phyloP scores from a whole-genome alignment of 495 filamentous ascomycete genomes.

The Letharia lupina region DNA sequence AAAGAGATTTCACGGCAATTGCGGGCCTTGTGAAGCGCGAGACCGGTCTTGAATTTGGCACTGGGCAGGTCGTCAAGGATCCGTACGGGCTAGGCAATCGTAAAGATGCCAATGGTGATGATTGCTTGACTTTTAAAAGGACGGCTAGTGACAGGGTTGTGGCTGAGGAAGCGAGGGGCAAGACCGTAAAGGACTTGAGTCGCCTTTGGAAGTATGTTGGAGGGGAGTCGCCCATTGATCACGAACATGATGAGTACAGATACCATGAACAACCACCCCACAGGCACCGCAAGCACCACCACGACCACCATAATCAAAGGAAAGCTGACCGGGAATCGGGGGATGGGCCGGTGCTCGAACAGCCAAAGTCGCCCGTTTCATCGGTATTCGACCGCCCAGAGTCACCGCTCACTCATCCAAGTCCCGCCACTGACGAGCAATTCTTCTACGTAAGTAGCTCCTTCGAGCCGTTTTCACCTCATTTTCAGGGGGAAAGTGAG shows the following conservation, averaged over 20 bases:
- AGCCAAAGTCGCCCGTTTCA: no score
- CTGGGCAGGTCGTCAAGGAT: slow-evolving; percentile 14
- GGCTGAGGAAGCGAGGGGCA: slow-evolving; percentile 22
- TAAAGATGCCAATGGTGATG: not conserved
- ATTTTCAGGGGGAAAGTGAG: not conserved
- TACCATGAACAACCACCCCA: no score
- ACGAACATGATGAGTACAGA: no score
- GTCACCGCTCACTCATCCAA: not conserved
- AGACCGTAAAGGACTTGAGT: slow-evolving; percentile 56
- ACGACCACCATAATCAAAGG: not conserved
- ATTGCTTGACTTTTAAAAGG: slow-evolving; percentile 9
- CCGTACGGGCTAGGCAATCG: not conserved
- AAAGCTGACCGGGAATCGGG: not conserved
- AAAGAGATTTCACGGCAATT: slow-evolving; percentile 7
- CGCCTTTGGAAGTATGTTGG: slow-evolving; percentile 61
- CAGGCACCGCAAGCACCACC: not conserved
- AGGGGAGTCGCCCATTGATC: slow-evolving; percentile 30
- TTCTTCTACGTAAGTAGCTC: not conserved
- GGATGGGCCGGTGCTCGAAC: not conserved
- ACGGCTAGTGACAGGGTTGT: slow-evolving; percentile 16
- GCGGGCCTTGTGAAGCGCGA: slow-evolving; percentile 11
- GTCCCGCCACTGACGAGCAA: not conserved
- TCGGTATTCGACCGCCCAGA: not conserved
- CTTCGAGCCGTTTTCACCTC: not conserved
- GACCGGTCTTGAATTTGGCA: slow-evolving; percentile 17